Evolutionary conservation across 768 basidiomycete species (phyloP), one percentile per base, ranked within the genome.

Genomic region (Russula foetens): DNA sequence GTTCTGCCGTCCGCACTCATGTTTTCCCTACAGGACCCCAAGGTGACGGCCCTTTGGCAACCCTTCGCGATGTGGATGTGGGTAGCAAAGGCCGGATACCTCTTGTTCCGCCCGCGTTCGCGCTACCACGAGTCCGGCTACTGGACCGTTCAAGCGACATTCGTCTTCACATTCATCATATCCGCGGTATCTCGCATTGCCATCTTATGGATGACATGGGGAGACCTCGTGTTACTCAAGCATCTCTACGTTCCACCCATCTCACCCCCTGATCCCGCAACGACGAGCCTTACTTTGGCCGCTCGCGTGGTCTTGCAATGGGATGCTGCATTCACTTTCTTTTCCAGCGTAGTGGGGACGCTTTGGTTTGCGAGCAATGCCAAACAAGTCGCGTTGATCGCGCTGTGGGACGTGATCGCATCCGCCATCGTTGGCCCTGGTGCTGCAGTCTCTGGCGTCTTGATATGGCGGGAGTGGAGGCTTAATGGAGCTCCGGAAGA

Each of bases 391-490:
- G 28, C 23, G 38, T 43, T 44, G 17, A 44, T 65, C 39, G 8
- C 33, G 19, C 14, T 59, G 31, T 65, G 64, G 64, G 49, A 56
- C 12, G 26, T 60, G 11, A 29, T 48, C n/a, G 58, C 62, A 7
- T 56, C 64, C 1, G 29, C 43, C 7, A 19, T 56, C 3, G 19
- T 63, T 31, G 64, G 64, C 4, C 58, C 64, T 14, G 64, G 64
- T 5, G 64, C 62, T 21, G 64, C 64, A 9, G 35, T 63, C 17
- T 59, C 62, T 7, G 62, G 64, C 14, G 52, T 59, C 35, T 52
- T 63, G n/a, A n/a, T 65, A 21, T 65, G 62, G 58, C 47, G 62
- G 23, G 64, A 63, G 35, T 39, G 53, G 53, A 52, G 29, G 54
- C 47, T 65, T 21, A 63, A 65, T 23, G 51, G 62, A 5, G 9